Percentiles rank a stretch among this genome's conserved stretches.
phyloP scores from a whole-genome alignment of 2,329 filamentous ascomycete species.

The Stagonosporopsis rhizophila region DNA sequence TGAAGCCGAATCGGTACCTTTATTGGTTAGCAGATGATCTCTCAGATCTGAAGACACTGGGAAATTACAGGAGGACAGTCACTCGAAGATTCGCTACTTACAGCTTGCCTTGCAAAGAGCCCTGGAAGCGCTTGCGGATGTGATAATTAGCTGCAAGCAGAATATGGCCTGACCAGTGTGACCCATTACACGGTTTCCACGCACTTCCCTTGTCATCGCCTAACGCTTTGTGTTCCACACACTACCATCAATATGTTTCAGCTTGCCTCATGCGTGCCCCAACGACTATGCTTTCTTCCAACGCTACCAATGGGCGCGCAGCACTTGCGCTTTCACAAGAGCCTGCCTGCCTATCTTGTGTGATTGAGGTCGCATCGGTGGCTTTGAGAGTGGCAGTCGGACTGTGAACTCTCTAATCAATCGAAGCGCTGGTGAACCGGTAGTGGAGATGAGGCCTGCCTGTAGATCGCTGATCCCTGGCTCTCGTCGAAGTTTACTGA shows the following conservation, averaged over 20 bases:
- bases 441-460: not conserved
- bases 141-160: slow-evolving; percentile 8
- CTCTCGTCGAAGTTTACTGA: not conserved
- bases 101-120: slow-evolving; percentile 24
- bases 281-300: not conserved
- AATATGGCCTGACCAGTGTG: too few relatives aligned
- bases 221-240: not conserved
- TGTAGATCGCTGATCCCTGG: not conserved
- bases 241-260: not conserved
- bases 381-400: not conserved
- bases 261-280: not conserved
- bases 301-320: too few relatives aligned
- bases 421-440: not conserved
- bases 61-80: slow-evolving; percentile 11
- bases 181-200: too few relatives aligned
- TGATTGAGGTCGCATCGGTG: not conserved
- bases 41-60: not conserved
- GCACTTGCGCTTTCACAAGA: too few relatives aligned
- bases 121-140: slow-evolving; percentile 30
- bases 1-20: not conserved
- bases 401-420: not conserved
- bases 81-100: slow-evolving; percentile 11
- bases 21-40: slow-evolving; percentile 1
- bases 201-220: not conserved
- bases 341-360: not conserved